Base-by-base conservation (phyloP, 257 asterid species). In the Forsythia viridissima region DNA sequence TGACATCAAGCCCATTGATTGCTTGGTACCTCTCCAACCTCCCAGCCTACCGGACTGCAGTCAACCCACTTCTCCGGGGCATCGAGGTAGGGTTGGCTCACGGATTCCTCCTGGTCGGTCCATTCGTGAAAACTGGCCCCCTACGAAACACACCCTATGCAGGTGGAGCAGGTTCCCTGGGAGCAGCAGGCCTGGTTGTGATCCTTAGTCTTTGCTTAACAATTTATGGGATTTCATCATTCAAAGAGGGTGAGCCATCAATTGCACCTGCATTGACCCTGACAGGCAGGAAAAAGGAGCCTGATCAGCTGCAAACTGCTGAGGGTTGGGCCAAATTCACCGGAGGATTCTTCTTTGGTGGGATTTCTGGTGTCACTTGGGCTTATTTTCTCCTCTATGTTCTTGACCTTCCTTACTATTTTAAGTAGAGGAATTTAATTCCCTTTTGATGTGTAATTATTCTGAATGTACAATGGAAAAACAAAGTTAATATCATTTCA, bases 261-360 rank as follows among this genome's bases (percentile, higher is more conserved):
- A 82, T 75, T 43, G 89, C 91, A 5, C 91, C 91, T 4, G 3
- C 87, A 3, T 37, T 88, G 67, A 88, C 91, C 15, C 77, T 88
- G 75, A 88, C 89, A 7, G 91, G 91, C 11, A 80, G 91, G 88
- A 70, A 85, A 83, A 88, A 88, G 57, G 69, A 75, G 46, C 89
- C 91, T 0, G 91, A 88, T 10, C 92, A 84, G 92, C 83, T 94
- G 77, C 99, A 94, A 82, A 93, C 98, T 8, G 96, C 83, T 20
- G 96, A 94, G 3, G 99, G 99, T 21, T 94, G 99, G 98, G 87
- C 97, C 0, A 91, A 93, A 82, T 94, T 94, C 78, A 80, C 88
- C 0, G 99, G 98, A n/a, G 99, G 99, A 12, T 94, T 94, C 88
- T 94, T 94, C 90, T 94, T 94, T 78, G 99, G 99, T 52, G 99